phyloP scores from a whole-genome alignment of 2,329 filamentous ascomycete species.

The Bertia moriformis region DNA sequence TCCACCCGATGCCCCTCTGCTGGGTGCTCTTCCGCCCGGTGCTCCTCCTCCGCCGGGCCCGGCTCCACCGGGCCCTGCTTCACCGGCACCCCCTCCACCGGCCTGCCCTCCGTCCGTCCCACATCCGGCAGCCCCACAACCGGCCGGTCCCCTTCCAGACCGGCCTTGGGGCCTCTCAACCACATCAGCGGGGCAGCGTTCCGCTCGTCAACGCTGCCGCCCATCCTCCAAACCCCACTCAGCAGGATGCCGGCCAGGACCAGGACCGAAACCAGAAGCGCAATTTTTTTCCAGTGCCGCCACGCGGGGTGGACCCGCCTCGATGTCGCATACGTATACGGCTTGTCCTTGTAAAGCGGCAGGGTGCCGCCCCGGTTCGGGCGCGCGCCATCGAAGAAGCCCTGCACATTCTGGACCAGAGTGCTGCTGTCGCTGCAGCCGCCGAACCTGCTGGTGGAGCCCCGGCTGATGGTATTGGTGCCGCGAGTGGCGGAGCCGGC shows the following conservation, averaged over 20 bases:
- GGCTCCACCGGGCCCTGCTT: too few species aligned
- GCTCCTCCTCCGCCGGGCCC: too few species aligned
- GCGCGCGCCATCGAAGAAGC: conserved; percentile 46
- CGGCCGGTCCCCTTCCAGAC: too few species aligned
- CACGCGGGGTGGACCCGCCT: conserved; percentile 43
- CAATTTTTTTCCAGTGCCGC: conserved; percentile 47
- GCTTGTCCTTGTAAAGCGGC: conserved; percentile 99
- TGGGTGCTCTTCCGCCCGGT: too few species aligned
- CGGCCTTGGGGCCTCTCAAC: conserved; percentile 6
- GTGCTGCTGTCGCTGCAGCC: conserved; percentile 15
- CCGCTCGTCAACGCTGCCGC: background rate
- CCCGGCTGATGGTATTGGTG: conserved; percentile 22
- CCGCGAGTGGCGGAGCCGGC: conserved; percentile 30
- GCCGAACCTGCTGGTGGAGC: conserved; percentile 18
- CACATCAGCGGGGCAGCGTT: background rate
- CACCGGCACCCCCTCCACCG: conserved; percentile 25
- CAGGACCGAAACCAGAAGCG: conserved; percentile 33
- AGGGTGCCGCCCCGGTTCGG: conserved; percentile 37
- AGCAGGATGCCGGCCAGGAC: conserved; percentile 23
- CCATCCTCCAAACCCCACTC: background rate
- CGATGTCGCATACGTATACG: conserved; percentile 56
- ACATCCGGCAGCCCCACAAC: too few species aligned
- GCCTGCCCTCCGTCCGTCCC: too few species aligned
- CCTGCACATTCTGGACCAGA: conserved; percentile 37
- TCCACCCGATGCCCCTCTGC: too few species aligned